Conservation (phyloP, 129 eudicot genomes). For the Escallonia herrerae region DNA sequence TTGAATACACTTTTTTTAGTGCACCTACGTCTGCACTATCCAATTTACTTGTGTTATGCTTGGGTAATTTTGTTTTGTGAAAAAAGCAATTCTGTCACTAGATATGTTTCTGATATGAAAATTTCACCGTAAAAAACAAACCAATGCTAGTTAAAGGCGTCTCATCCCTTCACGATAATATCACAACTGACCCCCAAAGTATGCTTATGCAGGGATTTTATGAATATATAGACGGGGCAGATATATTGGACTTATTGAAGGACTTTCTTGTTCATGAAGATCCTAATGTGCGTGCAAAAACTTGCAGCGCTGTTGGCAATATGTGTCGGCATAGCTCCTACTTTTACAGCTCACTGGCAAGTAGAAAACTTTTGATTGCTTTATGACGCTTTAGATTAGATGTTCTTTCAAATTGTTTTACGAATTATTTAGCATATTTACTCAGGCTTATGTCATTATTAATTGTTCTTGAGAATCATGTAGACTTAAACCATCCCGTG, state of each 20-base stretch:
- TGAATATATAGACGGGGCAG: conserved; percentile 68
- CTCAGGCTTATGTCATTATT: too few relatives aligned
- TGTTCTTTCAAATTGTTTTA: too few relatives aligned
- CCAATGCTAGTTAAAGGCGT: too few relatives aligned
- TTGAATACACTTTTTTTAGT: too few relatives aligned
- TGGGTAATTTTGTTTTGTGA: too few relatives aligned
- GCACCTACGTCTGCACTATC: too few relatives aligned
- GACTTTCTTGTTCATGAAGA: conserved; percentile 69
- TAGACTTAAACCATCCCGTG: not conserved
- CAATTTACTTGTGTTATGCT: too few relatives aligned
- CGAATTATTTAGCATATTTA: too few relatives aligned
- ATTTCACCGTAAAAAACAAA: too few relatives aligned
- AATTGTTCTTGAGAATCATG: not conserved
- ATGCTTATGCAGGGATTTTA: conserved; percentile 56
- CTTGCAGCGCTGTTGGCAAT: conserved; percentile 91
- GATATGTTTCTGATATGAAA: too few relatives aligned
- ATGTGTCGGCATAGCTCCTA: conserved; percentile 93
- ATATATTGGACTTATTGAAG: conserved; percentile 55
- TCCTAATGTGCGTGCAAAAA: conserved; percentile 77
- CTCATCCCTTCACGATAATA: not conserved
- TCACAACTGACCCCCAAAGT: not conserved
- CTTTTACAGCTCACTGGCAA: conserved; percentile 69
- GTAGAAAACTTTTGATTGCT: conserved; percentile 1
- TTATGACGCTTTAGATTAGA: not conserved
- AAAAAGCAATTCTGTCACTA: too few relatives aligned